Conservation (phyloP, 2,329 filamentous ascomycete genomes). For the Phoma herbarum region DNA sequence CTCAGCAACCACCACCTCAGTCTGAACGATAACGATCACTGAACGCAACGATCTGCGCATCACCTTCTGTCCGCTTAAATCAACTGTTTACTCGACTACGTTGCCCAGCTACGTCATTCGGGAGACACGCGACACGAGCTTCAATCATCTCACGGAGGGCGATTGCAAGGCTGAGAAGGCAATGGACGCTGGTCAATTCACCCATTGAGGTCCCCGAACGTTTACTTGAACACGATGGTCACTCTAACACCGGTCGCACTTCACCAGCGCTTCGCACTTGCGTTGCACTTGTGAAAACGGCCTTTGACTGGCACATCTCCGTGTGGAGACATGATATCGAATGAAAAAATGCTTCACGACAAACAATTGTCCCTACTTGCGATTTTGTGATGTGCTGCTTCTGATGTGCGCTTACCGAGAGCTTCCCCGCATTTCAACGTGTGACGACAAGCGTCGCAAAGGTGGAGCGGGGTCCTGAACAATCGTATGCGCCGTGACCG, state of each 20-base stretch:
- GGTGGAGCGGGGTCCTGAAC: background rate
- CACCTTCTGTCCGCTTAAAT: slow-evolving; percentile 35
- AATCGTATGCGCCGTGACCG: background rate
- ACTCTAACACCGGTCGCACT: slow-evolving; percentile 49
- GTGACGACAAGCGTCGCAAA: slow-evolving; percentile 10
- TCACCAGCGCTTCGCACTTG: slow-evolving; percentile 20
- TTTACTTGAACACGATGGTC: slow-evolving; percentile 48
- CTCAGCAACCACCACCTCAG: slow-evolving; percentile 47
- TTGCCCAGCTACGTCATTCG: slow-evolving; percentile 38
- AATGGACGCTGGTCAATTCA: slow-evolving; percentile 48
- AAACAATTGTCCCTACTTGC: slow-evolving; percentile 16
- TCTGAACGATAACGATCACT: slow-evolving; percentile 41
- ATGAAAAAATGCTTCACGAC: slow-evolving; percentile 52
- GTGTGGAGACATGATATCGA: slow-evolving; percentile 48
- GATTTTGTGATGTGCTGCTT: slow-evolving; percentile 22
- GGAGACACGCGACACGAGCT: slow-evolving; percentile 40
- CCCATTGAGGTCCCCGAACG: slow-evolving; percentile 45
- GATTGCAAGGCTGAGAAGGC: slow-evolving; percentile 40
- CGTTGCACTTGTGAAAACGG: slow-evolving; percentile 32
- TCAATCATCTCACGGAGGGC: slow-evolving; percentile 31
- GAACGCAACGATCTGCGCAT: slow-evolving; percentile 39
- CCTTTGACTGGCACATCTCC: slow-evolving; percentile 50
- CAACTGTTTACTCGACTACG: slow-evolving; percentile 34
- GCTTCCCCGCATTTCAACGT: slow-evolving; percentile 23
- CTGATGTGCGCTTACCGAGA: slow-evolving; percentile 25